Evolutionary conservation across 2,329 filamentous ascomycete species (phyloP).

Genomic region (Chrysoporthe austroafricana): DNA sequence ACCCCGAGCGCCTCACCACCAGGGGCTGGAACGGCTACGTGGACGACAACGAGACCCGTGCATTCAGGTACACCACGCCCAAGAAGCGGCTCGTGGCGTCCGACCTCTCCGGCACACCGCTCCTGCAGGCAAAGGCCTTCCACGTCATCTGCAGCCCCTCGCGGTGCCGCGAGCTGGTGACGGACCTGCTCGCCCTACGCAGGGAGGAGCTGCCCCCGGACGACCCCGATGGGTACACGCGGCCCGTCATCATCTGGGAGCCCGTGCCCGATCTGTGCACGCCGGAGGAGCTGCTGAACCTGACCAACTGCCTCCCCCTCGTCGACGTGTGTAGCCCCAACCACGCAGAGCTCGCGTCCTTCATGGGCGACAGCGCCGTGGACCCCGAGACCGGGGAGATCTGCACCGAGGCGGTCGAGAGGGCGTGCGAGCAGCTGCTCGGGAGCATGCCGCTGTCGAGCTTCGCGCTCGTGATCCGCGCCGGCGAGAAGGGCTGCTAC

Average conservation of each 20-base stretch:
- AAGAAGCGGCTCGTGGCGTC: conserved; percentile 79
- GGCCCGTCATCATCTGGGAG: conserved; percentile 89
- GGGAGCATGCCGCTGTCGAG: conserved; percentile 67
- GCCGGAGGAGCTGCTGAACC: conserved; percentile 67
- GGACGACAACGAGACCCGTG: conserved; percentile 66
- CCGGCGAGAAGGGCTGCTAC: conserved; percentile 73
- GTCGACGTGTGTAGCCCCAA: conserved; percentile 77
- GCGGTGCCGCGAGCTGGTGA: conserved; percentile 76
- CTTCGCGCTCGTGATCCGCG: conserved; percentile 70
- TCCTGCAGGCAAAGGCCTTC: conserved; percentile 76
- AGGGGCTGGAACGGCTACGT: conserved; percentile 92
- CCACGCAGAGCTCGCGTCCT: conserved; percentile 82
- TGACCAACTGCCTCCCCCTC: conserved; percentile 64
- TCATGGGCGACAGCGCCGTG: conserved; percentile 70
- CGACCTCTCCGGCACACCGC: conserved; percentile 62
- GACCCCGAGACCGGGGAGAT: conserved; percentile 60
- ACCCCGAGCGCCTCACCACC: conserved; percentile 74
- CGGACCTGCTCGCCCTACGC: conserved; percentile 67
- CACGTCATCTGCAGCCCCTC: conserved; percentile 84
- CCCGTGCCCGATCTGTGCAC: conserved; percentile 88
- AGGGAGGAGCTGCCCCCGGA: conserved; percentile 40
- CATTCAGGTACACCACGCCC: conserved; percentile 86
- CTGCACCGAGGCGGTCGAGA: conserved; percentile 56
- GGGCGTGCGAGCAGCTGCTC: conserved; percentile 64
- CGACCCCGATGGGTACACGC: conserved; percentile 38